Evolutionary conservation across 352 stramenopile species (phyloP).

Genomic region (Peronospora tabacina): DNA sequence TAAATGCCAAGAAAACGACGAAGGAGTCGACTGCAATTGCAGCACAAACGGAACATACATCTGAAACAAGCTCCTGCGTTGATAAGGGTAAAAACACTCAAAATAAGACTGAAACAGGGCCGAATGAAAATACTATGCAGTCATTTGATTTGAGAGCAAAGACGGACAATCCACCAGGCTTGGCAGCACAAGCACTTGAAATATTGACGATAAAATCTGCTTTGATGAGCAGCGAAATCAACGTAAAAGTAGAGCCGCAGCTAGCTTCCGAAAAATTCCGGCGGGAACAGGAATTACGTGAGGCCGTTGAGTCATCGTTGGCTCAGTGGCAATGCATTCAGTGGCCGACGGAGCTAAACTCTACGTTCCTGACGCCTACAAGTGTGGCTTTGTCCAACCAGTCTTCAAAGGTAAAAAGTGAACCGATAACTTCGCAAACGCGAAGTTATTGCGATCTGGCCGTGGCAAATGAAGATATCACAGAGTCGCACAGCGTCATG

Average conservation of each 20-base stretch:
- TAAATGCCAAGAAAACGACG: constrained; percentile 3
- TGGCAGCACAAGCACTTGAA: background rate
- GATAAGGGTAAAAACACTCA: background rate
- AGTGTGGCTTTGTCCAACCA: constrained; percentile 1
- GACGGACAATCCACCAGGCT: background rate
- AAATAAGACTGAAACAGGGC: constrained; percentile 1
- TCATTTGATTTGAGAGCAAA: background rate
- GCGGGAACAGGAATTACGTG: constrained; percentile 42
- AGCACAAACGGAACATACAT: background rate
- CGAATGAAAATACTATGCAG: background rate
- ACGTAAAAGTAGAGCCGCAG: constrained; percentile 18
- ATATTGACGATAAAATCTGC: background rate
- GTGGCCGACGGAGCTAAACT: constrained; percentile 55
- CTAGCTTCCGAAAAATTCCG: constrained; percentile 29
- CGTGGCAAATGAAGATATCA: constrained; percentile 17
- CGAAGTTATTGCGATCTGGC: too few species aligned
- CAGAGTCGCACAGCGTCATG: constrained; percentile 36
- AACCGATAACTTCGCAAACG: constrained; percentile 17
- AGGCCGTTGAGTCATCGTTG: constrained; percentile 42
- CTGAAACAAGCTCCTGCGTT: background rate
- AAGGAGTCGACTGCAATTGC: constrained; percentile 7
- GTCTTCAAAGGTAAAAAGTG: constrained; percentile 27
- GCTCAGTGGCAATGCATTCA: constrained; percentile 58
- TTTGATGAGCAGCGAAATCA: constrained; percentile 11
- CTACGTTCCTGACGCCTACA: constrained; percentile 34